These are phyloP conservation scores for Liquidambar formosana DNA, from an alignment of 164 flowering plant genomes.

Conservation along the genomic window DNA sequence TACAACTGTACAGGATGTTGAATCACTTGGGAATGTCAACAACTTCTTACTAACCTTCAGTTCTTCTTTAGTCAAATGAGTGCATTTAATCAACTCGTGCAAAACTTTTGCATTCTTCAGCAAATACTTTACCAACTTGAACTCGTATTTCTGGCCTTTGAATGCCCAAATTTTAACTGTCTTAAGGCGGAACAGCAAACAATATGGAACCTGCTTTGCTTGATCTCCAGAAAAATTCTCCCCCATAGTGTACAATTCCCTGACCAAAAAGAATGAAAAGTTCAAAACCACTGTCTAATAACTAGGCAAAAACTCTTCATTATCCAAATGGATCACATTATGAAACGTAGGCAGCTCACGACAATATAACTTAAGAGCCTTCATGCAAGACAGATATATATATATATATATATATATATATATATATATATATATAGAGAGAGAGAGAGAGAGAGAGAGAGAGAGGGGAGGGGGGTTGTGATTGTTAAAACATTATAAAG, in stretches of 20 bases:
- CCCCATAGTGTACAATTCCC: neutral
- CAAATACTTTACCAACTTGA: neutral
- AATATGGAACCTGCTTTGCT: neutral
- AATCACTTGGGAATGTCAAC: too few species aligned
- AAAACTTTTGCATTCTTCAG: neutral
- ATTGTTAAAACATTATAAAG: neutral
- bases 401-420: too few species aligned
- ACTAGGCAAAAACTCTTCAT: neutral
- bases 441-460: too few species aligned
- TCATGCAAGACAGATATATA: neutral
- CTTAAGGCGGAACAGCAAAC: neutral
- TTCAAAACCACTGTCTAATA: neutral
- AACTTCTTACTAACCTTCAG: too few species aligned
- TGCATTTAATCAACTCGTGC: neutral
- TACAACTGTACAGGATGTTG: too few species aligned
- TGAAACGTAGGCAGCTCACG: neutral
- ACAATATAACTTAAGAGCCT: neutral
- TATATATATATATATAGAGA: too few species aligned
- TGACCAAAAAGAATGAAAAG: neutral
- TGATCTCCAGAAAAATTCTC: neutral
- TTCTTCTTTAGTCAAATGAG: neutral
- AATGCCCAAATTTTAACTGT: neutral
- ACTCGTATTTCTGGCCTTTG: neutral
- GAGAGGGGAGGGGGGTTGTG: too few species aligned
- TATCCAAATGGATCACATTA: neutral